Evolutionary conservation across 2,329 filamentous ascomycete species (phyloP).

Genomic region (Fusarium xyrophilum): DNA sequence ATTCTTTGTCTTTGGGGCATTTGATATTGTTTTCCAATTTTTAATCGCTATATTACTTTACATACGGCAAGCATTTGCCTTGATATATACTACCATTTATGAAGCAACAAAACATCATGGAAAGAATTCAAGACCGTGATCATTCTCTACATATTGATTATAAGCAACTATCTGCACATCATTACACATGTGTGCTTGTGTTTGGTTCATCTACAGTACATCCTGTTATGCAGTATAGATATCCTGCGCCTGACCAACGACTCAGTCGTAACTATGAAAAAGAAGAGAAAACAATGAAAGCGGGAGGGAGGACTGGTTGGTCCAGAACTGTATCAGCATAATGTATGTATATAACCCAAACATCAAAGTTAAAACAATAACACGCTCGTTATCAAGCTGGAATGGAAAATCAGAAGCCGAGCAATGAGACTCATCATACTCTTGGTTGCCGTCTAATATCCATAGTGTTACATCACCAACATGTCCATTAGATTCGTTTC

Average conservation of each 20-base stretch:
- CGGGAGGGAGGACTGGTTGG: background rate
- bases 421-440: background rate
- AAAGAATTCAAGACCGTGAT: background rate
- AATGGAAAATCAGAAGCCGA: background rate
- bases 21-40: slow-evolving; percentile 27
- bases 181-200: background rate
- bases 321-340: slow-evolving; percentile 7
- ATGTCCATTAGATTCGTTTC: background rate
- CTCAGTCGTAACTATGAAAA: background rate
- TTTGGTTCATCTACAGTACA: background rate
- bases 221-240: background rate
- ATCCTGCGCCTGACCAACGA: background rate
- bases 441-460: background rate
- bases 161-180: background rate
- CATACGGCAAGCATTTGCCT: background rate
- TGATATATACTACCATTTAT: slow-evolving; percentile 1
- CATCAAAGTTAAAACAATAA: background rate
- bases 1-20: slow-evolving; percentile 20
- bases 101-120: slow-evolving; percentile 10
- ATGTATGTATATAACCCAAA: background rate
- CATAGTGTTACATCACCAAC: background rate
- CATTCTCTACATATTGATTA: background rate
- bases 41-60: slow-evolving; percentile 7
- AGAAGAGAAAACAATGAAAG: background rate
- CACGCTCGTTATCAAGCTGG: slow-evolving; percentile 1